Conservation (phyloP, 2,329 filamentous ascomycete genomes). For the Phaeosphaeriaceae sp. region DNA sequence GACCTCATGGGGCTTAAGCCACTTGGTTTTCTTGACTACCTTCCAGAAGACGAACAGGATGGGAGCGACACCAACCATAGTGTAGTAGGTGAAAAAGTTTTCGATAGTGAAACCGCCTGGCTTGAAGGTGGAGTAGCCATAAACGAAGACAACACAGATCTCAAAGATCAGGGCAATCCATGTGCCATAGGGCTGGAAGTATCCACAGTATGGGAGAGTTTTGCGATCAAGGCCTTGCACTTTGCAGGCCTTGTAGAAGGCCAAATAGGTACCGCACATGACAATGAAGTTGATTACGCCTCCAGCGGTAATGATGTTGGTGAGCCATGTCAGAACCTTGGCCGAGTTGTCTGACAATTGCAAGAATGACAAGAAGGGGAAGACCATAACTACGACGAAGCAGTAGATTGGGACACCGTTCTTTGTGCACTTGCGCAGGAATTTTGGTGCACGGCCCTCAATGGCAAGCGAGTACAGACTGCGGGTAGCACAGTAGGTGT, state of each 20-base stretch:
- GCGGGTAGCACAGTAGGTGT: conserved; percentile 61
- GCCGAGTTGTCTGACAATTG: conserved; percentile 71
- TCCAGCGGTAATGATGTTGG: conserved; percentile 74
- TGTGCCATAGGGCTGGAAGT: conserved; percentile 60
- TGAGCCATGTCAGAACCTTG: conserved; percentile 75
- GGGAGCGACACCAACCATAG: conserved; percentile 58
- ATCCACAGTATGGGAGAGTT: conserved; percentile 55
- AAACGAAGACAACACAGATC: conserved; percentile 58
- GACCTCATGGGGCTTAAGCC: conserved; percentile 57
- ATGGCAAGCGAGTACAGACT: conserved; percentile 61
- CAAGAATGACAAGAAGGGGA: conserved; percentile 75
- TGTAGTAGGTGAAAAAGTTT: conserved; percentile 62
- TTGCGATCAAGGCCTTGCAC: conserved; percentile 58
- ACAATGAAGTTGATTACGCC: conserved; percentile 58
- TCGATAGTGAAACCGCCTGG: conserved; percentile 55
- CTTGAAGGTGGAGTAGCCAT: conserved; percentile 61
- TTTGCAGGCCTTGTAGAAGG: conserved; percentile 60
- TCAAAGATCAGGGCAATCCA: conserved; percentile 58
- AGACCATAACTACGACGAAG: conserved; percentile 68
- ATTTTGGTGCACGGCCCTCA: conserved; percentile 59
- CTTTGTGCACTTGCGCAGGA: conserved; percentile 65
- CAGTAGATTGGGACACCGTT: conserved; percentile 76
- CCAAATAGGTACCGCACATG: conserved; percentile 65
- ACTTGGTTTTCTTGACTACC: conserved; percentile 63
- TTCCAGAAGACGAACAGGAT: conserved; percentile 68